Base-by-base conservation (phyloP, 768 basidiomycete species). In the Nevesoporus exiguus region DNA sequence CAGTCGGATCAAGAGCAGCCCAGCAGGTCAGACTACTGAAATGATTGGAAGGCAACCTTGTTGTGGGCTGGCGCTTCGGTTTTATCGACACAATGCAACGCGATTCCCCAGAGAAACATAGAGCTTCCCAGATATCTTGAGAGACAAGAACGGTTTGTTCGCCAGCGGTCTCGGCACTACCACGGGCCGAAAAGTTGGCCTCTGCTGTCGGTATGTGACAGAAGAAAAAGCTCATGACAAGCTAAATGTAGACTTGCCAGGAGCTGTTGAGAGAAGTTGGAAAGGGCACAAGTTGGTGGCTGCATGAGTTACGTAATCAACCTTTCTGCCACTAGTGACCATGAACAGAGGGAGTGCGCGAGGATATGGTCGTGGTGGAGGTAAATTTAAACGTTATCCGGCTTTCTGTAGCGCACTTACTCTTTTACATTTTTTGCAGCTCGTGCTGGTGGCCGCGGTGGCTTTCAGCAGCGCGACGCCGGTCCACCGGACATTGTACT, bases 401-500 rank as follows among this genome's bases (percentile, higher is more conserved):
- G 30, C 27, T 15, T 30, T 45, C n/a, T n/a, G 29, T 25, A 30
- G 15, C 41, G 27, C 17, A 25, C 47, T 58, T n/a, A n/a, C n/a
- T n/a, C n/a, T n/a, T n/a, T 17, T 29, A 62, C 41, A 42, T 39
- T n/a, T 42, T 47, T 43, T 52, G 10, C 49, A 76, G 83, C 75
- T 49, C 78, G 86, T 27, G 85, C 86, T 25, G 80, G 78, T 8
- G 81, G 82, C n/a, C 76, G 88, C 10, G 85, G 88, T 37, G 86
- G 86, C 42, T 86, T 82, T 60, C 78, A 82, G 58, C 86, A 84
- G 56, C 78, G 87, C 41, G 88, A 92, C 64, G 54, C 74, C 17
- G 90, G 91, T 10, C 91, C 91, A 65, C 91, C 91, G 44, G 88
- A 90, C 42, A 79, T 79, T 47, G 88, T 93, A 19, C 69, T 91